Evolutionary conservation across 1,139 yeast species (phyloP).

Genomic region (Taphrina pruni): DNA sequence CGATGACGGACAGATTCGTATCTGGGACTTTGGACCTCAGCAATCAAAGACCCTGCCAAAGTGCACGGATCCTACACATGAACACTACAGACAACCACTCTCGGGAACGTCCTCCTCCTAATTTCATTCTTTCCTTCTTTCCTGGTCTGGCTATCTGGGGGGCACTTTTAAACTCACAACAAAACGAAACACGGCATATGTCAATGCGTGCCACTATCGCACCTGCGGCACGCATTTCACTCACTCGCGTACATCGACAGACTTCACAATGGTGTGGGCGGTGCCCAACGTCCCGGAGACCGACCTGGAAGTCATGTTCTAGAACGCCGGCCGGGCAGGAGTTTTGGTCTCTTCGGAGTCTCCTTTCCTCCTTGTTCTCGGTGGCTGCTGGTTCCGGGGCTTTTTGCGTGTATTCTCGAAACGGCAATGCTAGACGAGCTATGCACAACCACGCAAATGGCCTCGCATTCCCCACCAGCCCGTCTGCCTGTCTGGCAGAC

Average conservation of each 20-base stretch:
- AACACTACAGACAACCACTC: constrained; percentile 13
- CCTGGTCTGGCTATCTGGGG: neutral
- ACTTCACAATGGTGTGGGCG: neutral
- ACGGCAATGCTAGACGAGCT: neutral
- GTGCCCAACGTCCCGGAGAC: neutral
- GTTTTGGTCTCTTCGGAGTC: neutral
- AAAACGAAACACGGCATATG: no score
- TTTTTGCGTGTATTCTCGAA: neutral
- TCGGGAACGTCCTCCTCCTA: neutral
- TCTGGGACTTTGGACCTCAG: constrained; percentile 33
- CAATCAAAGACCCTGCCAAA: neutral
- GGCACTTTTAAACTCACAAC: neutral
- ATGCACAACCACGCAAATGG: neutral
- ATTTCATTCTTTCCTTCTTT: neutral
- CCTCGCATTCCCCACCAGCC: neutral
- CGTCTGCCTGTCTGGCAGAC: neutral
- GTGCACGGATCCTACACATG: constrained; percentile 24
- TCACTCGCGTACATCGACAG: neutral
- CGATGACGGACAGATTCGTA: constrained; percentile 41
- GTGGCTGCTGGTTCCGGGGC: no score
- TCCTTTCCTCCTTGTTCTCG: no score
- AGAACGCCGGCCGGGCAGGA: neutral
- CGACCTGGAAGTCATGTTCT: neutral
- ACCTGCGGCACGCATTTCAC: no score
- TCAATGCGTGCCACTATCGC: no score